Evolutionary conservation across 805 yeast genomes (phyloP).

Genomic region (Metschnikowia baotianmanensis): DNA sequence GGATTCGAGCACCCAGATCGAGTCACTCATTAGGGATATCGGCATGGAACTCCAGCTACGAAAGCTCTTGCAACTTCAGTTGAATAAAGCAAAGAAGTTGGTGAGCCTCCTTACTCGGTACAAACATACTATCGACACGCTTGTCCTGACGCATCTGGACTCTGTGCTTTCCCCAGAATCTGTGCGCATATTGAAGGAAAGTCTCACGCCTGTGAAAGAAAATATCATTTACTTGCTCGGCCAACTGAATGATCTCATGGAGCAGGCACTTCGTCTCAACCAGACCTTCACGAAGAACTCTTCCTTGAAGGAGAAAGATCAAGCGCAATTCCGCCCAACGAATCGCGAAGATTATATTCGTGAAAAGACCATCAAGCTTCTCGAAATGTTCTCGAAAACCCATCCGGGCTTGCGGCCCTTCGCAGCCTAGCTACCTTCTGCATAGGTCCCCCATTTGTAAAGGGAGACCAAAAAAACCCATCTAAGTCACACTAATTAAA

Average conservation of each 20-base stretch:
- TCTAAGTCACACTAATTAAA: too few species aligned
- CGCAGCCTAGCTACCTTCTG: neutral
- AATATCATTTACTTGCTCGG: slow-evolving; percentile 43
- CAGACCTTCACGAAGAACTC: slow-evolving; percentile 24
- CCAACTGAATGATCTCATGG: slow-evolving; percentile 41
- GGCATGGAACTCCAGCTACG: slow-evolving; percentile 44
- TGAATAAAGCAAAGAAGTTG: slow-evolving; percentile 38
- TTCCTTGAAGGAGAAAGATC: slow-evolving; percentile 19
- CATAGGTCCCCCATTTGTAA: neutral
- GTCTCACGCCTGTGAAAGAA: slow-evolving; percentile 46
- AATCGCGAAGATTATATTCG: slow-evolving; percentile 41
- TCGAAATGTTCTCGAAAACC: neutral
- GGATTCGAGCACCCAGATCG: slow-evolving; percentile 3
- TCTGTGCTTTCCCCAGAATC: slow-evolving; percentile 23
- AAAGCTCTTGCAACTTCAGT: slow-evolving; percentile 37
- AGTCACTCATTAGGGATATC: slow-evolving; percentile 36
- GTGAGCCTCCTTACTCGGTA: slow-evolving; percentile 31
- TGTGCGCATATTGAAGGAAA: slow-evolving; percentile 27
- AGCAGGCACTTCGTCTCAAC: slow-evolving; percentile 27
- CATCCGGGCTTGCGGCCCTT: neutral
- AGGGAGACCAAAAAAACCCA: neutral
- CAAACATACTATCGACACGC: slow-evolving; percentile 24
- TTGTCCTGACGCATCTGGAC: slow-evolving; percentile 17
- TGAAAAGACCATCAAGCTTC: slow-evolving; percentile 29
- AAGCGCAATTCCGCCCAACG: slow-evolving; percentile 27